Evolutionary conservation across 306 rosid genomes (phyloP), one percentile per base, ranked within the genome.

Genomic region (Quercus suber): DNA sequence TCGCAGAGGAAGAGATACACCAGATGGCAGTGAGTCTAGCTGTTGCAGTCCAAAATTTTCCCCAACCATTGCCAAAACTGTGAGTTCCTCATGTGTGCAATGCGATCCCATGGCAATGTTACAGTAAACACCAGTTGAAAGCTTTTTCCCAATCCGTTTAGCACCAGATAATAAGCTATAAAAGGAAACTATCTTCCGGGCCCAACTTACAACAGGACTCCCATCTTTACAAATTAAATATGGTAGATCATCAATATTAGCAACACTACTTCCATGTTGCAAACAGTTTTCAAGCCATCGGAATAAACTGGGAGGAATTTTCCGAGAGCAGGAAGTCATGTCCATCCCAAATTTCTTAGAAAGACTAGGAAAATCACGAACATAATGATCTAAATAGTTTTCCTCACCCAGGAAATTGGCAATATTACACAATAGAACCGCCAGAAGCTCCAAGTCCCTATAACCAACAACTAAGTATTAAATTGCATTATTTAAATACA

Each of bases 1-100:
- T 73, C 97, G 87, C 78, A 91, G 83, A 57, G 99, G 95, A 76
- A 94, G 97, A 74, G 99, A 94, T 79, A 89, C 92, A 69, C 99
- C 99, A 79, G 93, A 92, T 86, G 97, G 99, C 73, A 94, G 85
- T 61, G 89, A 87, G 84, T 94, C 99, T 51, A 94, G 92, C 85
- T 94, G 99, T 84, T 90, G 92, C 75, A 92, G 92, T 78, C 97
- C 99, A 87, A 94, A 94, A 78, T 87, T 89, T 89, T 94, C 99
- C 77, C 97, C 99, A 85, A 92, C 97, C 99, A 94, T 91, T 55
- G 97, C 97, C 87, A 94, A 87, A 73, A 94, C 92, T 56, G 91
- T 81, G 45, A 94, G 92, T 83, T 94, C 97, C 89, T 94, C 99
- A 57, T 84, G 89, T 64, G 97, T 89, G 84, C 84, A 83, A 87